phyloP scores from a whole-genome alignment of 2,329 filamentous ascomycete genomes.

The Zymoseptoria ardabiliae region DNA sequence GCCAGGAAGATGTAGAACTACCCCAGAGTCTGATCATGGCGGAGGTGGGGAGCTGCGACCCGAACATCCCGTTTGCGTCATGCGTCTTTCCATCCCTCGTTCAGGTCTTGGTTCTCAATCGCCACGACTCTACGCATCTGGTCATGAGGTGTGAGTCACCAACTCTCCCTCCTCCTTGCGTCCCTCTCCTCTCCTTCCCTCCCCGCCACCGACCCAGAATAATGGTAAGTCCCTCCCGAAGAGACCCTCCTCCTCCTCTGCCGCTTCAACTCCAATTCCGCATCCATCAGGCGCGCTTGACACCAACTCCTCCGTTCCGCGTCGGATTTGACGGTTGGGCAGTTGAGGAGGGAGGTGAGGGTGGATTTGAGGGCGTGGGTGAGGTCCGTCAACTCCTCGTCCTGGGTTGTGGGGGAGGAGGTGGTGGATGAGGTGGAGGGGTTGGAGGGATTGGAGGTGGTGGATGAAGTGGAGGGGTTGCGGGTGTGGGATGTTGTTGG shows the following conservation, averaged over 20 bases:
- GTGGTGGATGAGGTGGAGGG: constrained; percentile 3
- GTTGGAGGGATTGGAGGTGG: background rate
- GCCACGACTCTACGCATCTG: too few species aligned
- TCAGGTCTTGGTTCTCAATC: too few species aligned
- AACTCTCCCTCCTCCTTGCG: too few species aligned
- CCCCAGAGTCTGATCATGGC: too few species aligned
- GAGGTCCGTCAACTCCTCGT: constrained; percentile 40
- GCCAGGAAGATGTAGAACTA: too few species aligned
- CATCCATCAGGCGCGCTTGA: constrained; percentile 47
- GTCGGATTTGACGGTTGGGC: constrained; percentile 43
- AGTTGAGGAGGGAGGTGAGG: constrained; percentile 49
- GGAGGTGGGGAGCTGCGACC: too few species aligned
- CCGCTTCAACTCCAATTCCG: constrained; percentile 43
- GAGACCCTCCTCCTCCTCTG: constrained; percentile 20
- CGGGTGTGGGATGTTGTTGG: too few species aligned
- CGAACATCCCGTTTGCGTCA: too few species aligned
- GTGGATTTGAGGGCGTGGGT: constrained; percentile 49
- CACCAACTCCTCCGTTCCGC: constrained; percentile 43
- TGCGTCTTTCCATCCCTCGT: too few species aligned
- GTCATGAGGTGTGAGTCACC: too few species aligned
- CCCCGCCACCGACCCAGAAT: too few species aligned
- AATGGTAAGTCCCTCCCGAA: background rate
- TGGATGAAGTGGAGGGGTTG: constrained; percentile 1
- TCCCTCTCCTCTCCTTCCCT: background rate
- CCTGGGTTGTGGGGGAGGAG: constrained; percentile 4